Evolutionary conservation across 2,329 filamentous ascomycete genomes (phyloP).

Genomic region (Fusarium sarcochroum): DNA sequence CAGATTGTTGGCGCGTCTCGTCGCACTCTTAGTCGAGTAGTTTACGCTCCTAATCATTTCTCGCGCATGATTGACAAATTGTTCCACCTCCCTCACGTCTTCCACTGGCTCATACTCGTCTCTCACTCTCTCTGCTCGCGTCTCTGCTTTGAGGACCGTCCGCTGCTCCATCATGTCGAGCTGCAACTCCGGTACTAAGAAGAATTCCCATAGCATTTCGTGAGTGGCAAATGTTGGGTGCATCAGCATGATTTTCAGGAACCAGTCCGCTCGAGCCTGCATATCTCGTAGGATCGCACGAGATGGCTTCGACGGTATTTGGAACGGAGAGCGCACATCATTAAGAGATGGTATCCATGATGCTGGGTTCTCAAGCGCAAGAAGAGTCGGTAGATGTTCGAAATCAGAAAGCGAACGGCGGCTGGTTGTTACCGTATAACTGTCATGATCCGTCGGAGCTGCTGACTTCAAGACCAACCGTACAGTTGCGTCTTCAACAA

Average conservation of each 20-base stretch:
- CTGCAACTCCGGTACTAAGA: constrained; percentile 94
- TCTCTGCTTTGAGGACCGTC: constrained; percentile 87
- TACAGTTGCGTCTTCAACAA: constrained; percentile 95
- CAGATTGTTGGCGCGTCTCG: constrained; percentile 82
- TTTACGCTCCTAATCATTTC: constrained; percentile 91
- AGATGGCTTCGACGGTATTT: constrained; percentile 93
- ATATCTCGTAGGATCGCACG: constrained; percentile 88
- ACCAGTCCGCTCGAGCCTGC: constrained; percentile 87
- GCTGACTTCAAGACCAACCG: constrained; percentile 95
- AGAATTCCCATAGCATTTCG: constrained; percentile 99
- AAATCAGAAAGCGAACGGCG: constrained; percentile 90
- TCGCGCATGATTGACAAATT: constrained; percentile 90
- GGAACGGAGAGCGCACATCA: constrained; percentile 87
- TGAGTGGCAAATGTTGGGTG: constrained; percentile 96
- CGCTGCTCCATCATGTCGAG: constrained; percentile 90
- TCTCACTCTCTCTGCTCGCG: constrained; percentile 83
- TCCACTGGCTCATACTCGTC: constrained; percentile 91
- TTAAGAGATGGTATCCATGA: constrained; percentile 91
- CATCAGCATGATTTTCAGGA: constrained; percentile 85
- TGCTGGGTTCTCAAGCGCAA: constrained; percentile 90
- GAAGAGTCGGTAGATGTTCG: constrained; percentile 86
- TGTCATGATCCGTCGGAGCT: constrained; percentile 83
- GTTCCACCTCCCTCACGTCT: constrained; percentile 89
- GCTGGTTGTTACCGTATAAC: constrained; percentile 95
- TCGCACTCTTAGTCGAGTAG: constrained; percentile 84